Base-by-base conservation (phyloP, 1,284 basidiomycete genomes). In the Irpex rosettiformis region DNA sequence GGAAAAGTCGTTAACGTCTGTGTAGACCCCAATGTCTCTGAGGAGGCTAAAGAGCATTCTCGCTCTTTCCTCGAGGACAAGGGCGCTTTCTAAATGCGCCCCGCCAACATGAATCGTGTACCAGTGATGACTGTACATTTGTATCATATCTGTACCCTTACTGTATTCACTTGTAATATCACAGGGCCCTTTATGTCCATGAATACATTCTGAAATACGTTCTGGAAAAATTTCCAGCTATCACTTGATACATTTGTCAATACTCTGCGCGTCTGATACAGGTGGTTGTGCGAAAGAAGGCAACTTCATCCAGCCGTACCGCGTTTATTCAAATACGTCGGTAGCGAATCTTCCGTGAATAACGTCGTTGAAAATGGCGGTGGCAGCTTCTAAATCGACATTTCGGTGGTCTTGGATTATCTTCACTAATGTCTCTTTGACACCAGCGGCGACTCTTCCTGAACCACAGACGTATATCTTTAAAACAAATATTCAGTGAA, bases 401-500 rank as follows among this genome's bases (percentile, higher is more conserved):
- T 55, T 33, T 6, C 28, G 22, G 24, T 22, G 21, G 18, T 55
- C 54, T 22, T 45, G 13, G 4, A 51, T 8, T 8, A 77, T 71
- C n/a, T 71, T 67, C 24, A 74, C 65, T 1, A 74, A 69, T 21
- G 67, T 68, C 7, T 67, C 62, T 59, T 75, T 75, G 42, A 78
- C 68, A 0, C 70, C 74, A 24, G 68, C 69, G 0, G 76, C 72
- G 4, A 76, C 68, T 33, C 63, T 65, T 11, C 69, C 67, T 0
- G 75, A 74, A 5, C 80, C 79, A 61, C 80, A 82, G 1, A 78
- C 74, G 63, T 73, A 82, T 61, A 80, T 74, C 75, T 78, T 21
- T n/a, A 28, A 13, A 27, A 29, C 29, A 43, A n/a, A 18, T 54
- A 16, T 29, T 25, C 37, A 58, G 28, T 13, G 21, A 53, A 3